Base-by-base conservation (phyloP, 2,329 filamentous ascomycete genomes). In the Ophiostoma sp. region DNA sequence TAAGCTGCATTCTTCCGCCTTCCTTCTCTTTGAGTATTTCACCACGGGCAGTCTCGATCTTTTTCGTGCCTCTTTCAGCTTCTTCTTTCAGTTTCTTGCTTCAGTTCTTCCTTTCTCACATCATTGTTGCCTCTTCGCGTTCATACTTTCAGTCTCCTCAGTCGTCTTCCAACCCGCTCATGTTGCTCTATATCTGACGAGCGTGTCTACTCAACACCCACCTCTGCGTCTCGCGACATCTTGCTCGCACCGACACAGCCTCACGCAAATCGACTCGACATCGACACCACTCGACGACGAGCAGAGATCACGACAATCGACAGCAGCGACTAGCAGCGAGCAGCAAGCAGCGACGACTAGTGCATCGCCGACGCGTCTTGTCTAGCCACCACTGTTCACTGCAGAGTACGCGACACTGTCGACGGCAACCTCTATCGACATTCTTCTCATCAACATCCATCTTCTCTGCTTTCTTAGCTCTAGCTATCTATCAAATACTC, bases 1-100 rank as follows among this genome's bases (percentile, higher is more conserved):
- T 65, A 65, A 65, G 62, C 62, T 65, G 20, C 62, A 65, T 65
- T 39, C 35, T 65, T 70, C 67, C 67, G 52, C 36, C 68, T 68
- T 72, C 70, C 67, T 70, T 17, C 54, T 31, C 11, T 10, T 17
- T 23, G 1, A 3, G 11, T 60, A 31, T 33, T 15, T 17, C 48
- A 31, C 27, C 35, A 39, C 33, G 31, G n/a, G 4, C n/a, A 39
- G 62, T n/a, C 35, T 64, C 62, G 35, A 39, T 65, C 33, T 35
- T n/a, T 64, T 35, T 35, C 11, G 15, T 39, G 7, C 35, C 10
- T 11, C 35, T 23, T 27, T 20, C 13, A 11, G 10, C 8, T 17
- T 57, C 62, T 65, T 39, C 35, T 39, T 65, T 11, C 17, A 23
- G 5, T 3, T 17, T 33, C 27, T 15, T 27, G 27, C 13, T 62